Evolutionary conservation across 176 grass and related monocot species (phyloP).

Genomic region (Pontederia crassipes): DNA sequence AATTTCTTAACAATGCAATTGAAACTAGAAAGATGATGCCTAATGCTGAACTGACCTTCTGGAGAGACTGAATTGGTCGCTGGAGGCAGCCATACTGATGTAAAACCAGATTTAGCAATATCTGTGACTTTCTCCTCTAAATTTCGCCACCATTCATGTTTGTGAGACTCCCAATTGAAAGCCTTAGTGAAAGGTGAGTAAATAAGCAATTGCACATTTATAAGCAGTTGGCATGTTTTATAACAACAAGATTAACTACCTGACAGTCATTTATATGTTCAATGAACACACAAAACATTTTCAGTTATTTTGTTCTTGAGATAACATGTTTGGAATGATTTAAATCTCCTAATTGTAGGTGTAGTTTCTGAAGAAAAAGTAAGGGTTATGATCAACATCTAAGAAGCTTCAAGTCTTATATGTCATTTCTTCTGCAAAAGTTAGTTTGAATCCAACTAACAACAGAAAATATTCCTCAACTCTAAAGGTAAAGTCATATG

Average conservation of each 20-base stretch:
- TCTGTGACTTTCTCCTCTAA: slow-evolving; percentile 59
- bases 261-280: not conserved
- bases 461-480: too few relatives aligned
- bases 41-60: slow-evolving; percentile 36
- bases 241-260: slow-evolving; percentile 2
- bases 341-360: too few relatives aligned
- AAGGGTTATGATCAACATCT: too few relatives aligned
- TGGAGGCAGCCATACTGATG: slow-evolving; percentile 78
- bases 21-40: slow-evolving; percentile 5
- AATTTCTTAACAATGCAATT: slow-evolving; percentile 2
- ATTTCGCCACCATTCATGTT: slow-evolving; percentile 71
- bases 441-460: too few relatives aligned
- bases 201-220: not conserved
- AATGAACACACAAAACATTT: too few relatives aligned
- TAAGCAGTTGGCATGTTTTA: not conserved
- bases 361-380: too few relatives aligned
- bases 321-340: too few relatives aligned
- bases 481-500: too few relatives aligned
- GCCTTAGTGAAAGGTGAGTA: slow-evolving; percentile 26
- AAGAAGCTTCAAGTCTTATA: too few relatives aligned
- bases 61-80: slow-evolving; percentile 61
- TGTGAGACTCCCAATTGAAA: slow-evolving; percentile 98
- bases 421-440: too few relatives aligned
- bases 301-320: too few relatives aligned
- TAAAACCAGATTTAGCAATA: slow-evolving; percentile 75